A percentile compares a stretch with the other conserved stretches of the same genome.
These are phyloP conservation scores for Strobilomyces dryophilus DNA, from an alignment of 768 basidiomycete species.

Conservation along the genomic window DNA sequence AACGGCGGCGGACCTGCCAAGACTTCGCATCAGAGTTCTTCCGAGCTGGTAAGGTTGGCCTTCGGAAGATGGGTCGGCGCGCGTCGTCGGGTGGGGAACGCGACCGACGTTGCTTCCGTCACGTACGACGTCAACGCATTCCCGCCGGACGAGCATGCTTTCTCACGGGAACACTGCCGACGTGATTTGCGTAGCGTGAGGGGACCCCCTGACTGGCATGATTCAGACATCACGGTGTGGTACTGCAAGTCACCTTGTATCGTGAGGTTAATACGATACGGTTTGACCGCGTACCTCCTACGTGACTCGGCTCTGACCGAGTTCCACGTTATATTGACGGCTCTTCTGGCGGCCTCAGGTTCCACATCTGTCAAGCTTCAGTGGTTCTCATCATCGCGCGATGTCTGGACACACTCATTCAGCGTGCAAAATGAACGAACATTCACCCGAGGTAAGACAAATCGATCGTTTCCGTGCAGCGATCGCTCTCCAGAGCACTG, in stretches of 20 bases:
- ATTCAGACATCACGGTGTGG: conserved; percentile 45
- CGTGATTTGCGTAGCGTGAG: not conserved
- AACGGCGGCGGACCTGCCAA: no score
- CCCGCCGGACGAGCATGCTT: conserved; percentile 57
- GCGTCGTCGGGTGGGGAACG: conserved; percentile 5
- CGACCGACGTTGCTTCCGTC: conserved; percentile 48
- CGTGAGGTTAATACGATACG: not conserved
- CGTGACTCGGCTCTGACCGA: conserved; percentile 76
- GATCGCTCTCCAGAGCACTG: conserved; percentile 62
- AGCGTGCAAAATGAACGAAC: conserved; percentile 31
- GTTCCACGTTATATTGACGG: conserved; percentile 61
- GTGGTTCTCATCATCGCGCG: not conserved
- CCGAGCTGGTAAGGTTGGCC: no score
- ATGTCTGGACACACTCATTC: conserved; percentile 49
- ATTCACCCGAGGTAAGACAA: no score
- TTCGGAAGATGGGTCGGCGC: no score
- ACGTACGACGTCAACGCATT: conserved; percentile 60
- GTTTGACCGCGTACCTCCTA: conserved; percentile 46
- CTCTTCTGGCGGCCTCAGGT: conserved; percentile 35
- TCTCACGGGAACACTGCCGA: conserved; percentile 31
- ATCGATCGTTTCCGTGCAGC: conserved; percentile 94
- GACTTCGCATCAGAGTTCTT: no score
- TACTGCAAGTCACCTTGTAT: conserved; percentile 38
- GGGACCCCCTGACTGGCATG: conserved; percentile 40
- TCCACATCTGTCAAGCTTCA: conserved; percentile 39